Evolutionary conservation across 768 basidiomycete species (phyloP).

Genomic region (Lentinula sp.): DNA sequence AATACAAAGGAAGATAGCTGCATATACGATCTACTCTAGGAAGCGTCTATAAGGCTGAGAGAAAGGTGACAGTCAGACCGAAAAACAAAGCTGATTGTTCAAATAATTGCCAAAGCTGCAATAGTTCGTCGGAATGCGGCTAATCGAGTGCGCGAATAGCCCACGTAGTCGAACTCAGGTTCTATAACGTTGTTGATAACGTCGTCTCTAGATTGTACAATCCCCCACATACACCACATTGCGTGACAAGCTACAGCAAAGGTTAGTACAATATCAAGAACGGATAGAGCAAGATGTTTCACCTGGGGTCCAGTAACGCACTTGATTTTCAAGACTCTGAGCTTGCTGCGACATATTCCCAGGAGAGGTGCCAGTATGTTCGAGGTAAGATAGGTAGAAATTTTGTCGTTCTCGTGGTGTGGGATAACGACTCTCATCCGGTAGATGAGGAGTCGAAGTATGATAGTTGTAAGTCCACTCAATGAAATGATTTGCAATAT

Average conservation of each 20-base stretch:
- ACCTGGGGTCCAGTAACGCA: slow-evolving; percentile 76
- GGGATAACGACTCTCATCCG: slow-evolving; percentile 66
- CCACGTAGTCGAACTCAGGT: slow-evolving; percentile 87
- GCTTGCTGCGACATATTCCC: slow-evolving; percentile 25
- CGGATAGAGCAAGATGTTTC: neutral
- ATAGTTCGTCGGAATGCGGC: slow-evolving; percentile 55
- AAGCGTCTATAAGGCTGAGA: neutral
- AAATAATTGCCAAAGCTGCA: slow-evolving; percentile 30
- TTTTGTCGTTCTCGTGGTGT: slow-evolving; percentile 63
- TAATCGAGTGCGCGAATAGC: slow-evolving; percentile 71
- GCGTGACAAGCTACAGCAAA: slow-evolving; percentile 58
- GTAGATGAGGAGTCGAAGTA: slow-evolving; percentile 57
- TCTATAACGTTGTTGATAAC: slow-evolving; percentile 50
- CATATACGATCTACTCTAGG: neutral
- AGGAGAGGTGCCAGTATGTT: slow-evolving; percentile 36
- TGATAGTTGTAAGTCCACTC: slow-evolving; percentile 97
- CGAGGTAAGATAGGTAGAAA: slow-evolving; percentile 83
- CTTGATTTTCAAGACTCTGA: slow-evolving; percentile 66
- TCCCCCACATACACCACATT: slow-evolving; percentile 93
- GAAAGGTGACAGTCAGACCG: neutral
- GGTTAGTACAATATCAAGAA: neutral
- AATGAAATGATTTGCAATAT: slow-evolving; percentile 95
- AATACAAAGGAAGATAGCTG: neutral
- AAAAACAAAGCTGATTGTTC: neutral
- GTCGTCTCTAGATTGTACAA: slow-evolving; percentile 83